Base-by-base conservation (phyloP, 441 rosid genomes). In the Erodium texanum region DNA sequence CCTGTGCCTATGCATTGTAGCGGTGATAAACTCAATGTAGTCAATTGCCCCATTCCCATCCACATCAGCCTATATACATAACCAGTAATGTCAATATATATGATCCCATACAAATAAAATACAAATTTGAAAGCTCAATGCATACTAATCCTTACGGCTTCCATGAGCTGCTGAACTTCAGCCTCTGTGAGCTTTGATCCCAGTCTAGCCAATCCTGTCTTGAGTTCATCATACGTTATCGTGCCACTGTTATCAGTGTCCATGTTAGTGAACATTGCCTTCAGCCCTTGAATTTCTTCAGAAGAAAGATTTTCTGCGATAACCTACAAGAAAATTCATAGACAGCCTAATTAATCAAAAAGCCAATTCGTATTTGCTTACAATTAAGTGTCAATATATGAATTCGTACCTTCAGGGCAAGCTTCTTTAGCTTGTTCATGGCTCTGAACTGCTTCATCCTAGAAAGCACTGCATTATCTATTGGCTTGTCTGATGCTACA, bases 1-100 rank as follows among this genome's bases (percentile, higher is more conserved):
- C 80, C 80, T 86, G 80, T 89, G 85, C 66, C 84, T 83, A 74
- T 89, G 91, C 96, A 89, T 86, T 22, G 93, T 89, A 4, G 96
- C 96, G 0, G 91, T 82, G 34, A 89, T 82, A 52, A 89, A 89
- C 73, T 89, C 96, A 1, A 84, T 79, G 80, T 87, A 86, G 66
- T 89, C 96, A 56, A 89, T 87, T 3, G 85, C 76, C 48, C 96
- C 96, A 20, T 82, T 86, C 69, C 86, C 87, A 69, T 89, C 91
- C 71, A 86, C 89, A 79, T 89, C 93, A 79, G 93, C 96, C 96
- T 87, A 70, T 62, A 65, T 63, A 18, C 24, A 59, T 64, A 65
- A 20, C 27, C 4, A 68, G 73, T 3, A 11, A 14, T 3, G 15
- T 74, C 12, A 64, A 36, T 66, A 20, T 38, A 27, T 18, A 66